Evolutionary conservation across 1,284 basidiomycete species (phyloP).

Genomic region (Inonotus hispidus): DNA sequence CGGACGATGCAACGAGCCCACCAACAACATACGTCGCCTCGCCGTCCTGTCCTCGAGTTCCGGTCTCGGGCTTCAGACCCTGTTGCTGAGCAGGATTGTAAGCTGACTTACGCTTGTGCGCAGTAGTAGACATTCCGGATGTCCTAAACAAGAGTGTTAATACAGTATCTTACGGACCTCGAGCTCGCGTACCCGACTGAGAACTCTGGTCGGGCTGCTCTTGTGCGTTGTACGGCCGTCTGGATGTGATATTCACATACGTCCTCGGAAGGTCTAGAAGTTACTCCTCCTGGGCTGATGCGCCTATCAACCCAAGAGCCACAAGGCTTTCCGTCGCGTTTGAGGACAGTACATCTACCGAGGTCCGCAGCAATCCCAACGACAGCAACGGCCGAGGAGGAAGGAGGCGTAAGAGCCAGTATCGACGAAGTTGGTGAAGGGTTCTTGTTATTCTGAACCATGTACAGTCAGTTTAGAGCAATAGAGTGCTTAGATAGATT

Average conservation of each 20-base stretch:
- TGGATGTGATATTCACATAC: conserved; percentile 91
- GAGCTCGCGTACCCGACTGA: conserved; percentile 55
- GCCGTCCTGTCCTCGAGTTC: conserved; percentile 29
- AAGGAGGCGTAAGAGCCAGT: conserved; percentile 83
- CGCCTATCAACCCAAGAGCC: conserved; percentile 84
- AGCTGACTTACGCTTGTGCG: conserved; percentile 44
- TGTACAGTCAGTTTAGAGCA: not conserved
- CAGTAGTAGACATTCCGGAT: conserved; percentile 52
- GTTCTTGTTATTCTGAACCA: conserved; percentile 49
- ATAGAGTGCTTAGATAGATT: conserved; percentile 11
- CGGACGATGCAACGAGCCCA: conserved; percentile 53
- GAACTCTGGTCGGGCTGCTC: conserved; percentile 79
- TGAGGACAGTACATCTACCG: conserved; percentile 73
- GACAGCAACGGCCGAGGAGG: conserved; percentile 71
- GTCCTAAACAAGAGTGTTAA: conserved; percentile 41
- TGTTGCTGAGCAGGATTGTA: conserved; percentile 66
- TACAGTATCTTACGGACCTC: not conserved
- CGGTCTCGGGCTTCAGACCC: conserved; percentile 60
- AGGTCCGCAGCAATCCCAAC: conserved; percentile 86
- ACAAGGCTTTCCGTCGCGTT: conserved; percentile 78
- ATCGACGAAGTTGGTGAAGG: conserved; percentile 75
- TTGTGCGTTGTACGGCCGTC: conserved; percentile 66
- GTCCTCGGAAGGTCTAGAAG: conserved; percentile 31
- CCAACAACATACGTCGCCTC: conserved; percentile 78
- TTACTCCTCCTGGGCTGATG: conserved; percentile 37